Evolutionary conservation across 2,329 filamentous ascomycete genomes (phyloP).

Genomic region (Gliomastix tumulicola): DNA sequence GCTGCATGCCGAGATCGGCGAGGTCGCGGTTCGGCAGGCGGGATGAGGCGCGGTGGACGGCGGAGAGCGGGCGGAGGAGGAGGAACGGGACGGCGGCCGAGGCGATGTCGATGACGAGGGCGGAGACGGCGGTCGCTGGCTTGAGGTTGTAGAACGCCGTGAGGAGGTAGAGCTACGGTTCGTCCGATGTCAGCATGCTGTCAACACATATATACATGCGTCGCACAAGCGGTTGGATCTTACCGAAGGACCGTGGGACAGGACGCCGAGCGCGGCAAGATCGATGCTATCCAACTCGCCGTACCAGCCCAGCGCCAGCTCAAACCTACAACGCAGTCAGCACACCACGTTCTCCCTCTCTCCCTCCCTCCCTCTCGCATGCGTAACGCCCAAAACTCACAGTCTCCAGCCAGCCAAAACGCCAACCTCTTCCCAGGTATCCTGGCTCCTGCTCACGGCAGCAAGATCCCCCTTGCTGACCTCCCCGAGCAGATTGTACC

Average conservation of each 20-base stretch:
- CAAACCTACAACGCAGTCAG: conserved; percentile 41
- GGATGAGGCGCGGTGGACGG: conserved; percentile 50
- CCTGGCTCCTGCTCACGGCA: conserved; percentile 55
- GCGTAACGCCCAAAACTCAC: conserved; percentile 31
- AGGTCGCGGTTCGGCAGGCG: conserved; percentile 56
- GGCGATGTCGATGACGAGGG: conserved; percentile 60
- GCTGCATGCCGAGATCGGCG: conserved; percentile 54
- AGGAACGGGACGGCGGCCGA: conserved; percentile 68
- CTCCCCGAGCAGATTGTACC: conserved; percentile 56
- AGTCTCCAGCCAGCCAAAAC: conserved; percentile 45
- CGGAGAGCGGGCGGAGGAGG: conserved; percentile 62
- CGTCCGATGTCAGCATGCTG: conserved; percentile 2
- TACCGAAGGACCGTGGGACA: conserved; percentile 69
- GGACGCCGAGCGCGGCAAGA: conserved; percentile 55
- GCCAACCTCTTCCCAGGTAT: conserved; percentile 55
- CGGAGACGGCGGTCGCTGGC: conserved; percentile 50
- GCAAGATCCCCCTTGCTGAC: conserved; percentile 61
- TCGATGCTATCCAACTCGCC: conserved; percentile 68
- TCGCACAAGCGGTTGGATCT: too few relatives aligned
- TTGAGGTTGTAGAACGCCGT: conserved; percentile 70
- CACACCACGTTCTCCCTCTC: conserved; percentile 4
- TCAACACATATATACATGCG: too few relatives aligned
- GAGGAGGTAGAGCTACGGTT: conserved; percentile 60
- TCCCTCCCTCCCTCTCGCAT: background rate
- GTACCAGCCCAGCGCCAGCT: conserved; percentile 68